Conservation (phyloP, 148 eudicot genomes). For the Nepenthes gracilis region DNA sequence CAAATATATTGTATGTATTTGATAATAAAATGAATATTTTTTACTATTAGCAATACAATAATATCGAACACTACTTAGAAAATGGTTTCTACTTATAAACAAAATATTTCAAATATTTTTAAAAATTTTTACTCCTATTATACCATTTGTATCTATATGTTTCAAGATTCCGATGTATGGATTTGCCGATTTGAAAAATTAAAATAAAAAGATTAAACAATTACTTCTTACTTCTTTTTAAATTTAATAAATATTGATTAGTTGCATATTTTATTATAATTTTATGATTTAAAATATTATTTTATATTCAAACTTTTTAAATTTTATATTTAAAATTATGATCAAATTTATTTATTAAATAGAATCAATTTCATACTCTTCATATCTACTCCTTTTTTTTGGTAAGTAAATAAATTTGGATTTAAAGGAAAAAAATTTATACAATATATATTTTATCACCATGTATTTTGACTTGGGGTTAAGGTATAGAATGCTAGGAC, state of each 20-base stretch:
- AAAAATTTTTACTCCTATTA: background rate
- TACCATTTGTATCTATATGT: background rate
- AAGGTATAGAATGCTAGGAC: too few species aligned
- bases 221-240: background rate
- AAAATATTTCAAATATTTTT: too few species aligned
- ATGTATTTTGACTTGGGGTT: too few species aligned
- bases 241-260: background rate
- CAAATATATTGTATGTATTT: too few species aligned
- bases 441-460: too few species aligned
- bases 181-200: background rate
- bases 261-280: background rate
- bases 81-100: too few species aligned
- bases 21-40: too few species aligned
- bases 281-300: conserved; percentile 7
- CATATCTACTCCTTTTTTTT: too few species aligned
- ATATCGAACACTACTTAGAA: too few species aligned
- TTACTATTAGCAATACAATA: too few species aligned
- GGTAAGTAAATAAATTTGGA: too few species aligned
- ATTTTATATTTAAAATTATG: conserved; percentile 9
- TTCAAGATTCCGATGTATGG: background rate
- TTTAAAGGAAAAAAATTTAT: too few species aligned
- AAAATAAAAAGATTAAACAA: background rate
- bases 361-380: background rate
- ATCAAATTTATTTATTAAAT: background rate
- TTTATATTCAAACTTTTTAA: conserved; percentile 10